Conservation (phyloP, 768 basidiomycete species). For the Pisolithus orientalis region DNA sequence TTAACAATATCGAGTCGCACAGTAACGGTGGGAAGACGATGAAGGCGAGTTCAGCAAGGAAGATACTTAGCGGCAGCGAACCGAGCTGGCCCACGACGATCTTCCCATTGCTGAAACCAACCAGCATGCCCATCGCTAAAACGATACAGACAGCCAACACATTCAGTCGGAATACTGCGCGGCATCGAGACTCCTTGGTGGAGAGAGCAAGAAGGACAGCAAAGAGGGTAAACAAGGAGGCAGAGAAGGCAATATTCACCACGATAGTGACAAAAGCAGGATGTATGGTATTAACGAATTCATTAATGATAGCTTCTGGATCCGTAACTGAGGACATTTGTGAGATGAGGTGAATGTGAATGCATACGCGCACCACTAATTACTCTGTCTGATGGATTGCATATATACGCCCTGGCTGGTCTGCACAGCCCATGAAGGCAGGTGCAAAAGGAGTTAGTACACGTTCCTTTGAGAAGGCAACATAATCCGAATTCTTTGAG, state of each 20-base stretch:
- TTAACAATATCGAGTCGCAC: too few relatives aligned
- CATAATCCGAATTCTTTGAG: too few relatives aligned
- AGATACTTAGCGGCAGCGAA: too few relatives aligned
- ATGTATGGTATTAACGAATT: constrained; percentile 13
- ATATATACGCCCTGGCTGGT: too few relatives aligned
- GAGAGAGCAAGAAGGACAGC: constrained; percentile 23
- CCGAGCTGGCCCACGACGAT: constrained; percentile 6
- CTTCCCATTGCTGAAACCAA: constrained; percentile 3
- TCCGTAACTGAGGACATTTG: neutral
- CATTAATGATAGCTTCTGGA: neutral
- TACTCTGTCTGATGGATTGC: too few relatives aligned
- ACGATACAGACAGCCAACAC: constrained; percentile 17
- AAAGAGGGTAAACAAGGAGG: constrained; percentile 29
- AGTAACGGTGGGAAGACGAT: too few relatives aligned
- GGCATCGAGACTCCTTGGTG: constrained; percentile 9
- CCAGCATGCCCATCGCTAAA: constrained; percentile 25
- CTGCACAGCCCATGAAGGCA: too few relatives aligned
- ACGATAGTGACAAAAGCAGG: constrained; percentile 16
- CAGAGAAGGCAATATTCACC: constrained; percentile 21
- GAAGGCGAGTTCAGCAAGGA: too few relatives aligned
- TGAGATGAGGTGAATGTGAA: too few relatives aligned
- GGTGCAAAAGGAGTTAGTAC: too few relatives aligned
- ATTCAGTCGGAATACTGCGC: constrained; percentile 30
- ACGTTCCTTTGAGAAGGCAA: too few relatives aligned
- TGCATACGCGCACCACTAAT: neutral